These are phyloP conservation scores for Globisporangium iwayamae DNA, from an alignment of 352 stramenopile genomes.

Conservation along the genomic window DNA sequence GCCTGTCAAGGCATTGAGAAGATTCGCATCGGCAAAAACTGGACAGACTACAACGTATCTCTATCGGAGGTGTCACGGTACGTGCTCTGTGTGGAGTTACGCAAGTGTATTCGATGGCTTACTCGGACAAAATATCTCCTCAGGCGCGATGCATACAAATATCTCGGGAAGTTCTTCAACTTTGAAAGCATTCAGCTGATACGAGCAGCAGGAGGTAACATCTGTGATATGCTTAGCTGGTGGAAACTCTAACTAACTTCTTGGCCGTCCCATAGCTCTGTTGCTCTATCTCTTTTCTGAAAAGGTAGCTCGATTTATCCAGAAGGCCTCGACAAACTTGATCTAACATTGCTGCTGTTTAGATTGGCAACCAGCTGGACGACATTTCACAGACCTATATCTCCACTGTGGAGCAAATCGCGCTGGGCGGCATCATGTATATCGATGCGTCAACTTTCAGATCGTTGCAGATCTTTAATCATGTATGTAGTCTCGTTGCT, in stretches of 20 bases:
- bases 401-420: constrained; percentile 55
- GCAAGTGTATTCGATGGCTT: background rate
- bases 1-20: constrained; percentile 67
- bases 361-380: constrained; percentile 86
- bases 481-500: constrained; percentile 29
- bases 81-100: background rate
- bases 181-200: constrained; percentile 77
- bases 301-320: constrained; percentile 43
- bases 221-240: background rate
- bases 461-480: constrained; percentile 82
- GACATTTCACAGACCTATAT: constrained; percentile 48
- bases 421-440: constrained; percentile 77
- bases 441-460: constrained; percentile 67
- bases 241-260: background rate
- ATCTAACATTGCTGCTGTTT: background rate
- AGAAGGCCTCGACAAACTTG: background rate
- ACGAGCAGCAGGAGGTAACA: constrained; percentile 63
- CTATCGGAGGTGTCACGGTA: constrained; percentile 24
- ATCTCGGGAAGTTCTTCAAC: constrained; percentile 73
- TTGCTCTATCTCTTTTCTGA: constrained; percentile 59
- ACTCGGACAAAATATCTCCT: background rate
- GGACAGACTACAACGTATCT: constrained; percentile 23
- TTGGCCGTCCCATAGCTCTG: constrained; percentile 37
- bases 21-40: constrained; percentile 49
- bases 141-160: constrained; percentile 62